These are phyloP conservation scores for Emmonsiellopsis sp. DNA, from an alignment of 2,329 filamentous ascomycete species.

Conservation along the genomic window DNA sequence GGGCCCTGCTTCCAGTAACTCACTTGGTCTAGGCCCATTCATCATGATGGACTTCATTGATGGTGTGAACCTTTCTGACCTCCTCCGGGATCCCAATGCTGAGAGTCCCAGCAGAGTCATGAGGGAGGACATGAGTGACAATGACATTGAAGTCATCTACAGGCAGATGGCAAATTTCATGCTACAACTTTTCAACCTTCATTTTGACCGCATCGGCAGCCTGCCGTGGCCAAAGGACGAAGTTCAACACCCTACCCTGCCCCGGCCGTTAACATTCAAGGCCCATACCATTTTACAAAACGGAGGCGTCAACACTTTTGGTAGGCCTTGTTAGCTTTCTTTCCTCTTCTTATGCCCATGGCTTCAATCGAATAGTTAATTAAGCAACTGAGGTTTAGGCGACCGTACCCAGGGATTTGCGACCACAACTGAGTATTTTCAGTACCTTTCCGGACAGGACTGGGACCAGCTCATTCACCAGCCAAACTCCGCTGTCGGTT, in stretches of 20 bases:
- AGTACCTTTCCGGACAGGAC: conserved; percentile 24
- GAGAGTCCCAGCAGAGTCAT: conserved; percentile 36
- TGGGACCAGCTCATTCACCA: conserved; percentile 27
- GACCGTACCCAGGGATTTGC: conserved; percentile 20
- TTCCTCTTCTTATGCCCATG: conserved; percentile 4
- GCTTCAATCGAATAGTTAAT: conserved; percentile 7
- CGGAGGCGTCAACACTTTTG: conserved; percentile 24
- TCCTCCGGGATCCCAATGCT: conserved; percentile 24
- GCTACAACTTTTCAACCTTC: conserved; percentile 22
- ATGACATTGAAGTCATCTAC: conserved; percentile 20
- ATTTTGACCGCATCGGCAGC: conserved; percentile 23
- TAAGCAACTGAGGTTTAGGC: conserved; percentile 14
- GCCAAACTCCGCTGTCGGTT: conserved; percentile 23
- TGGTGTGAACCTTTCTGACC: conserved; percentile 17
- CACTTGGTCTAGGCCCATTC: conserved; percentile 20
- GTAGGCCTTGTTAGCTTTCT: conserved; percentile 12
- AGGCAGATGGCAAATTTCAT: conserved; percentile 20
- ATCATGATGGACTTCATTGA: conserved; percentile 25
- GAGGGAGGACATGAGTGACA: conserved; percentile 19
- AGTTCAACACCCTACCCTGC: conserved; percentile 7
- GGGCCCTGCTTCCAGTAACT: conserved; percentile 19
- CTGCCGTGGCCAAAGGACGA: conserved; percentile 14
- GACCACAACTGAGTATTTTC: conserved; percentile 26
- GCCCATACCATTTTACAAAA: conserved; percentile 22
- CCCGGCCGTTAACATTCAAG: conserved; percentile 26